Percentiles rank a stretch among this genome's conserved stretches.
Conservation (phyloP, 768 basidiomycete species). For the Russula brevipes region DNA sequence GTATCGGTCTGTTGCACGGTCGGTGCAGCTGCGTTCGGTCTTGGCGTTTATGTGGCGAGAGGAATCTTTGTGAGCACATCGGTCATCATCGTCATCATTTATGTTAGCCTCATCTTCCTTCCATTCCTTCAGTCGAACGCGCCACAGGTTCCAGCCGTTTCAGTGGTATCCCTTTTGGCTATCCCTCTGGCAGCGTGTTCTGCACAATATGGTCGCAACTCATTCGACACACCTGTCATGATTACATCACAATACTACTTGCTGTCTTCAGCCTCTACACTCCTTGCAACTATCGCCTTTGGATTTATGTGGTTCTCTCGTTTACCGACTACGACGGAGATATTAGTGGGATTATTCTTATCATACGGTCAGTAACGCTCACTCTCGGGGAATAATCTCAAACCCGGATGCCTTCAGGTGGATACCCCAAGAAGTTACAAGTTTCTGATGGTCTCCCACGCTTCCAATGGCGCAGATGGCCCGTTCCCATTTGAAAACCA, state of each 20-base stretch:
- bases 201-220: conserved; percentile 53
- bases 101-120: not conserved
- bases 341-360: conserved; percentile 51
- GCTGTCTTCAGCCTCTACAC: conserved; percentile 52
- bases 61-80: conserved; percentile 47
- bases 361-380: conserved; percentile 51
- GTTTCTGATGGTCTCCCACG: conserved; percentile 25
- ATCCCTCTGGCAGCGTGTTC: conserved; percentile 61
- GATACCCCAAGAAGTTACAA: conserved; percentile 18
- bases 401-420: conserved; percentile 10
- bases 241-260: conserved; percentile 53
- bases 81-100: not conserved
- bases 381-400: not conserved
- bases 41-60: conserved; percentile 61
- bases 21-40: conserved; percentile 56
- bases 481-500: conserved; percentile 78
- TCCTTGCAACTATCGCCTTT: conserved; percentile 46
- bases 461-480: conserved; percentile 31
- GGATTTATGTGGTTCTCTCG: conserved; percentile 64
- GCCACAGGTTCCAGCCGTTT: conserved; percentile 47
- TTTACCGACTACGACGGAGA: conserved; percentile 52
- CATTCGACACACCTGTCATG: conserved; percentile 43
- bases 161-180: conserved; percentile 51
- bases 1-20: conserved; percentile 52
- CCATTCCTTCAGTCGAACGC: conserved; percentile 18